phyloP scores from a whole-genome alignment of 352 stramenopile genomes.

The Globisporangium cystogenes region DNA sequence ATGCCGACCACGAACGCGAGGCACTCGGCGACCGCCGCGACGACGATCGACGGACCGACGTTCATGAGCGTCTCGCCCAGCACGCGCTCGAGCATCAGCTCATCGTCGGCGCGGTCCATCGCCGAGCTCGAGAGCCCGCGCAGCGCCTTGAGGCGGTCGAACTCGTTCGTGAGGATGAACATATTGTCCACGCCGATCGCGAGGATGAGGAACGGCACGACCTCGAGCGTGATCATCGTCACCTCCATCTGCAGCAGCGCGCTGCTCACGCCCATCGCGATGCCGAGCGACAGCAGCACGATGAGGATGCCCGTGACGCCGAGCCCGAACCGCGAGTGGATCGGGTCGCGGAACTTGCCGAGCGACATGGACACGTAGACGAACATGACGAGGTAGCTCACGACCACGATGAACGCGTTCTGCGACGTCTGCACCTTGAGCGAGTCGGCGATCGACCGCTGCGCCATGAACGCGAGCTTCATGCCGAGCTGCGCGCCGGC shows the following conservation, averaged over 20 bases:
- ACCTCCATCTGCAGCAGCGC: slow-evolving; percentile 67
- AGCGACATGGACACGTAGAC: slow-evolving; percentile 85
- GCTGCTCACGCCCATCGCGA: slow-evolving; percentile 66
- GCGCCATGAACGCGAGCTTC: slow-evolving; percentile 81
- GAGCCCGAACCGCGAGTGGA: slow-evolving; percentile 76
- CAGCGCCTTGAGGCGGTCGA: slow-evolving; percentile 51
- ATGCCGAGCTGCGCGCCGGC: slow-evolving; percentile 24
- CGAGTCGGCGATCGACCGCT: slow-evolving; percentile 81
- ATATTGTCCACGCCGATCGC: slow-evolving; percentile 92
- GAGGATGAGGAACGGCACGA: slow-evolving; percentile 89
- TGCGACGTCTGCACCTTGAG: slow-evolving; percentile 81
- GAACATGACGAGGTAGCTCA: slow-evolving; percentile 91
- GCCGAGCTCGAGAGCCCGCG: slow-evolving; percentile 31
- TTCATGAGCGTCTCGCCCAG: slow-evolving; percentile 71
- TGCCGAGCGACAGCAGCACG: slow-evolving; percentile 71
- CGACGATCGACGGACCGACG: slow-evolving; percentile 82
- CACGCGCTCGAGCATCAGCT: slow-evolving; percentile 52
- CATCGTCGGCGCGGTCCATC: slow-evolving; percentile 24
- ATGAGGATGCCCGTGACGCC: slow-evolving; percentile 84
- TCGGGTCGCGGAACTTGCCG: slow-evolving; percentile 55
- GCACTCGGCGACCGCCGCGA: slow-evolving; percentile 78
- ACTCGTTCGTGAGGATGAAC: slow-evolving; percentile 90
- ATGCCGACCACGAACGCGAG: slow-evolving; percentile 79
- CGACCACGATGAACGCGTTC: slow-evolving; percentile 83
- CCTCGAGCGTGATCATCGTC: slow-evolving; percentile 90